Base-by-base conservation (phyloP, 768 basidiomycete species). In the Porphyrellus cyaneotinctus region DNA sequence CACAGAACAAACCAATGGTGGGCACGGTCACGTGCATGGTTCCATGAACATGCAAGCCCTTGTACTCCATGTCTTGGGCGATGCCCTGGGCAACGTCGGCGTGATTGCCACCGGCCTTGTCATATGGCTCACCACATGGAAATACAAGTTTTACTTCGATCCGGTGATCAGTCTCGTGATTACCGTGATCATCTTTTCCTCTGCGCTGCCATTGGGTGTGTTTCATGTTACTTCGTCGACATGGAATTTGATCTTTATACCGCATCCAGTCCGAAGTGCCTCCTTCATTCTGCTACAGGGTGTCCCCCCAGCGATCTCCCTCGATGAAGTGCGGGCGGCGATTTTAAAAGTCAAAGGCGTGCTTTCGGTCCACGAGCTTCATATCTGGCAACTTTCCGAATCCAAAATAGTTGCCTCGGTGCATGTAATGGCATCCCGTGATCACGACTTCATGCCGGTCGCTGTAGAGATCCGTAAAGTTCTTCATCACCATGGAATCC, bases 1-100 rank as follows among this genome's bases (percentile, higher is more conserved):
- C 56, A 53, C 48, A 39, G 59, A 60, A 48, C 55, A 53, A 17
- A 55, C 10, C 22, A 14, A 39, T 22, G 62, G 54, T 20, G 61
- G 57, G 10, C 69, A 71, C 39, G 51, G 73, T 66, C 73, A 79
- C 65, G 58, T 72, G 20, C 82, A 85, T 61, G 85, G 64, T 23
- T 91, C 87, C 1, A 98, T 99, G 97, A 99, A 98, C 71, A 97
- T 98, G 95, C 87, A 77, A n/a, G 97, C 94, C 28, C 78, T 99
- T 2, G 76, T 98, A 30, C 72, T 99, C 26, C 97, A 99, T 69
- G 97, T 98, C 35, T 70, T 99, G 41, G 95, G 95, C 31, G 95
- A 99, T 74, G 95, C 95, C 50, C 80, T 99, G 23, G 97, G 97
- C 45, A 98, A 99, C 69, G 90, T 98, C 56, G 97, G 97, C 47